phyloP scores from a whole-genome alignment of 768 basidiomycete genomes.

The Boletus sensibilis region DNA sequence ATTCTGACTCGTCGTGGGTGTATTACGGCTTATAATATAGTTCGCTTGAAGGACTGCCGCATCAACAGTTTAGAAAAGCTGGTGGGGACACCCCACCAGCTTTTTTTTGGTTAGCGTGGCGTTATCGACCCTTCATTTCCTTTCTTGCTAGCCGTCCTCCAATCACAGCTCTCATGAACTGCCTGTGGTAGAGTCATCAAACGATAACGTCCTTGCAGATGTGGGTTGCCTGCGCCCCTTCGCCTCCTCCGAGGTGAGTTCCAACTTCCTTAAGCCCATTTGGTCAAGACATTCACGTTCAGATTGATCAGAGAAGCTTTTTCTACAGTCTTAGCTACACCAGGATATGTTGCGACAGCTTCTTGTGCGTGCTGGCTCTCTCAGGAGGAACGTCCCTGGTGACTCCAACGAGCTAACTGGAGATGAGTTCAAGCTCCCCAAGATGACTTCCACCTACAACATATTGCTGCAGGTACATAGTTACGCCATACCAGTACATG shows the following conservation, averaged over 20 bases:
- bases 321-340: neutral
- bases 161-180: too few relatives aligned
- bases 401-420: constrained; percentile 25
- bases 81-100: too few relatives aligned
- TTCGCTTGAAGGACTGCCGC: too few relatives aligned
- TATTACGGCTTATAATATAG: too few relatives aligned
- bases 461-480: constrained; percentile 44
- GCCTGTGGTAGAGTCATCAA: too few relatives aligned
- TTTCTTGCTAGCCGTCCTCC: too few relatives aligned
- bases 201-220: too few relatives aligned
- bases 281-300: neutral
- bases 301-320: neutral
- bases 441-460: constrained; percentile 42
- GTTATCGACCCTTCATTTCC: too few relatives aligned
- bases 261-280: neutral
- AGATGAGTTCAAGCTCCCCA: constrained; percentile 48
- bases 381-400: neutral
- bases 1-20: too few relatives aligned
- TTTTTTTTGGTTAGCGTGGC: too few relatives aligned
- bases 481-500: neutral
- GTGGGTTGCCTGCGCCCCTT: neutral
- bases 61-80: too few relatives aligned
- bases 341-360: constrained; percentile 8
- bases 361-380: neutral
- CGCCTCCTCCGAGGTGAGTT: neutral